A percentile compares a stretch with the other conserved stretches of the same genome.
phyloP scores from a whole-genome alignment of 331 rosid species.

The Malus hybrid region DNA sequence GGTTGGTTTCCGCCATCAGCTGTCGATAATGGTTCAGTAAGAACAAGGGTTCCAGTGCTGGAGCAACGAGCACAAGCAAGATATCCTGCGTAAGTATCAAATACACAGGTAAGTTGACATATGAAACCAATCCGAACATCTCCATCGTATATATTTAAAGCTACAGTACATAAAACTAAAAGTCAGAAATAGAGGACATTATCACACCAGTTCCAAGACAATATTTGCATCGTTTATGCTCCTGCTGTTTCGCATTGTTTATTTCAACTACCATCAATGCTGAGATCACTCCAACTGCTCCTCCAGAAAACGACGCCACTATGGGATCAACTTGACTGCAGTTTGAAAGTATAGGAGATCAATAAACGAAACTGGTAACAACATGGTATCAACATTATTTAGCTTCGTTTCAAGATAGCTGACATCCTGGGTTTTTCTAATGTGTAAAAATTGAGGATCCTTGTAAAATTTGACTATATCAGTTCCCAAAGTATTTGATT shows the following conservation, averaged over 20 bases:
- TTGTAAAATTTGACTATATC: not conserved
- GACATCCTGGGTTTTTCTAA: not conserved
- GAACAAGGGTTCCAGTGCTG: constrained; percentile 70
- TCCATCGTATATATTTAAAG: not conserved
- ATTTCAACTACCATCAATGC: constrained; percentile 94
- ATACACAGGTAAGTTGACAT: not conserved
- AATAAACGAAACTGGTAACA: constrained; percentile 1
- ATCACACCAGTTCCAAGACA: constrained; percentile 92
- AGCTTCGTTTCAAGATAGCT: constrained; percentile 1
- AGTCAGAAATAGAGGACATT: not conserved
- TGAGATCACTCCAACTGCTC: constrained; percentile 95
- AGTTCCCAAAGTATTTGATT: not conserved
- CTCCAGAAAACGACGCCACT: constrained; percentile 98
- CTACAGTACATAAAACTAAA: not conserved
- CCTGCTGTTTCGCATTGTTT: constrained; percentile 91
- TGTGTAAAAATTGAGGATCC: not conserved
- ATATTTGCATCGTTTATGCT: constrained; percentile 92
- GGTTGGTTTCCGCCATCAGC: constrained; percentile 47
- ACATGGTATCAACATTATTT: not conserved
- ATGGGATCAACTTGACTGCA: constrained; percentile 98
- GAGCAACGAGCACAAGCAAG: constrained; percentile 98
- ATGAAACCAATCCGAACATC: not conserved
- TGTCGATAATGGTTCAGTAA: constrained; percentile 59
- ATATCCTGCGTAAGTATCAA: constrained; percentile 49
- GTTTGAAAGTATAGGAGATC: constrained; percentile 10